A percentile compares a stretch with the other conserved stretches of the same genome.
Evolutionary conservation across 805 yeast species (phyloP).

Genomic region (Starmerella apis): DNA sequence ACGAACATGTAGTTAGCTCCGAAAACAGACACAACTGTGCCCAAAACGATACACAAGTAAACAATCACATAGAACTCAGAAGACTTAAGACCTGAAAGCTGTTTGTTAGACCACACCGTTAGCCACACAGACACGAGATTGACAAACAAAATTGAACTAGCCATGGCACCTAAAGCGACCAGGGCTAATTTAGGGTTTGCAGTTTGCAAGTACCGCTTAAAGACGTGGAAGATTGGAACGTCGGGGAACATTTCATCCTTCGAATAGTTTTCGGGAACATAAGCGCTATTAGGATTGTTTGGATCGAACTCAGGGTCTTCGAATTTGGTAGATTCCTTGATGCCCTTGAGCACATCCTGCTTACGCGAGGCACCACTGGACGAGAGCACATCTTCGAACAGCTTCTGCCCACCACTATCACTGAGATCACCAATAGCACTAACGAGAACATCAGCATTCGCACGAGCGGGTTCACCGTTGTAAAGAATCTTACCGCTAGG

Average conservation of each 20-base stretch:
- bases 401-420: slow-evolving; percentile 43
- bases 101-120: slow-evolving; percentile 23
- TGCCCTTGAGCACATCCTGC: background rate
- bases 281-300: background rate
- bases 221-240: slow-evolving; percentile 22
- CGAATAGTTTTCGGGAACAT: background rate
- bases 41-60: slow-evolving; percentile 13
- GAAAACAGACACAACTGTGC: slow-evolving; percentile 9
- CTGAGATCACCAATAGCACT: slow-evolving; percentile 2
- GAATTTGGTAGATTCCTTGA: background rate
- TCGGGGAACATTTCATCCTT: slow-evolving; percentile 38
- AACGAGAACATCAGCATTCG: background rate
- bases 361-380: slow-evolving; percentile 18
- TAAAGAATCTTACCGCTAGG: slow-evolving; percentile 5
- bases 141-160: slow-evolving; percentile 7
- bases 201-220: slow-evolving; percentile 15
- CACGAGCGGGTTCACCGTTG: slow-evolving; percentile 6
- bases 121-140: slow-evolving; percentile 22
- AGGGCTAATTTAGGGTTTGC: slow-evolving; percentile 11
- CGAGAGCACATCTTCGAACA: slow-evolving; percentile 36
- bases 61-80: slow-evolving; percentile 20
- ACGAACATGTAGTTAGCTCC: slow-evolving; percentile 14
- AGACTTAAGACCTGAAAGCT: slow-evolving; percentile 17
- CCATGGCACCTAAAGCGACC: slow-evolving; percentile 8
- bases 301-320: slow-evolving; percentile 2